Percentiles rank a stretch among this genome's conserved stretches.
Conservation (phyloP, 257 asterid genomes). For the Fraxinus excelsior region DNA sequence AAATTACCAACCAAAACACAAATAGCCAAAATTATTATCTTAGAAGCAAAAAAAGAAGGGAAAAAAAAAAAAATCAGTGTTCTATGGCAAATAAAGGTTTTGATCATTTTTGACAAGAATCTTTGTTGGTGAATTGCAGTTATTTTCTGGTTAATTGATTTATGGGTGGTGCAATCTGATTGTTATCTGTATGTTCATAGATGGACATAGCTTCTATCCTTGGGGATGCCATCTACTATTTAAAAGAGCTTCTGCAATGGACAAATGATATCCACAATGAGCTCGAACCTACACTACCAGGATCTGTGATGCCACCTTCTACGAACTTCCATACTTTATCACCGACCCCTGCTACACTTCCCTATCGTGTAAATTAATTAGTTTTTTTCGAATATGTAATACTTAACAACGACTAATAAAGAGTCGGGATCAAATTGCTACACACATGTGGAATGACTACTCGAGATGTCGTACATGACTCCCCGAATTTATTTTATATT, state of each 20-base stretch:
- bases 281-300: constrained; percentile 63
- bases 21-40: too few relatives aligned
- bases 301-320: constrained; percentile 55
- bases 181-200: constrained; percentile 33
- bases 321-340: constrained; percentile 73
- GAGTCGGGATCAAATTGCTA: too few relatives aligned
- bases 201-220: constrained; percentile 93
- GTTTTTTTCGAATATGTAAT: too few relatives aligned
- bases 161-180: neutral
- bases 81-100: neutral
- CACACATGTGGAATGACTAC: too few relatives aligned
- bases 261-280: constrained; percentile 81
- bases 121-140: neutral
- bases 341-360: constrained; percentile 64
- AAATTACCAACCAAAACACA: too few relatives aligned
- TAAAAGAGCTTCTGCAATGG: constrained; percentile 78
- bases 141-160: neutral
- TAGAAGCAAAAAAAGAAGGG: too few relatives aligned
- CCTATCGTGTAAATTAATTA: constrained; percentile 55
- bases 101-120: neutral
- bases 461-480: too few relatives aligned
- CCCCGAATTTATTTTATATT: too few relatives aligned
- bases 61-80: too few relatives aligned
- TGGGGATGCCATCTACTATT: constrained; percentile 86
- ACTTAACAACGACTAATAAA: too few relatives aligned